These are phyloP conservation scores for Pythium pyrilobum DNA, from an alignment of 352 stramenopile genomes.

Conservation along the genomic window DNA sequence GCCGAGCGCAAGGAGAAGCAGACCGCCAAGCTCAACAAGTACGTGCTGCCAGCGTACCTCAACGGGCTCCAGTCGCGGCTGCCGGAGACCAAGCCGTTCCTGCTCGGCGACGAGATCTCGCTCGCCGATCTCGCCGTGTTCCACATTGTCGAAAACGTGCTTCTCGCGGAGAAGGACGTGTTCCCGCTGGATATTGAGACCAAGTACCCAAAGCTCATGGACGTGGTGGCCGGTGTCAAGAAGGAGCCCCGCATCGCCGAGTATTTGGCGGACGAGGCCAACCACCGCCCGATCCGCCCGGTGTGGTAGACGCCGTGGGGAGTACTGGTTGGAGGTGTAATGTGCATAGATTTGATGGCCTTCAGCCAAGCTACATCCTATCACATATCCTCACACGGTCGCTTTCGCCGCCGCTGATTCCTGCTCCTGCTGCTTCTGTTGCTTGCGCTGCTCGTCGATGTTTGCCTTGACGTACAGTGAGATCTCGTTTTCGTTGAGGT, in stretches of 20 bases:
- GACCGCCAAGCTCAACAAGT: conserved; percentile 23
- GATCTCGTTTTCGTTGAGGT: conserved; percentile 57
- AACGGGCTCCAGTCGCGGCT: conserved; percentile 19
- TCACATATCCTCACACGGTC: too few relatives aligned
- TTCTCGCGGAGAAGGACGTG: conserved; percentile 20
- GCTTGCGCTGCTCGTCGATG: conserved; percentile 50
- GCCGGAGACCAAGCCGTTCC: conserved; percentile 16
- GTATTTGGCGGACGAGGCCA: conserved; percentile 13
- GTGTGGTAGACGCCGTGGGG: not conserved
- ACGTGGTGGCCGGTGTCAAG: conserved; percentile 14
- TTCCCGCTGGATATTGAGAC: conserved; percentile 26
- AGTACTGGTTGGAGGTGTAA: too few relatives aligned
- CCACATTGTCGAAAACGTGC: conserved; percentile 29
- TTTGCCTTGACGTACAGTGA: conserved; percentile 65
- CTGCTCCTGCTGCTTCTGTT: conserved; percentile 16
- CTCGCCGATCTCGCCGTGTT: conserved; percentile 36
- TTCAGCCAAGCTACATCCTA: too few relatives aligned
- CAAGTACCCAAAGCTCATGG: conserved; percentile 22
- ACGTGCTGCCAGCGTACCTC: conserved; percentile 24
- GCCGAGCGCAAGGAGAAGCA: conserved; percentile 22
- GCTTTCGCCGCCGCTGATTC: not conserved
- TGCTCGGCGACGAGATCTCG: conserved; percentile 29
- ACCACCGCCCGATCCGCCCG: conserved; percentile 13
- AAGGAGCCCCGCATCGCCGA: conserved; percentile 15
- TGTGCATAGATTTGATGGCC: not conserved